Conservation (phyloP, 129 eudicot species). For the Helichrysum umbraculigerum region DNA sequence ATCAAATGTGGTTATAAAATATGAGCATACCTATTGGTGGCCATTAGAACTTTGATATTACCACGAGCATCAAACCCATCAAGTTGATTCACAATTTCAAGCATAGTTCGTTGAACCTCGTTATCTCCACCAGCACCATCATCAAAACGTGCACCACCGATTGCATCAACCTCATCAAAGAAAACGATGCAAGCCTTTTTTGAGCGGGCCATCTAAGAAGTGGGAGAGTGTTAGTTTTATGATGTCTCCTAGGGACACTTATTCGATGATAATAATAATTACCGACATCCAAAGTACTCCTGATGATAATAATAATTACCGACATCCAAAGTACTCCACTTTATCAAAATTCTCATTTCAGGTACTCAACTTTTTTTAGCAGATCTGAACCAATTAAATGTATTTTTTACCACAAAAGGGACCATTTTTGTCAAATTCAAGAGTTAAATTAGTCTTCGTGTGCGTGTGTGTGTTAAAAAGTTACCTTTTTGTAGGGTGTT, state of each 20-base stretch:
- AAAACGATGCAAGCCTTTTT: conserved; percentile 92
- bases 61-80: conserved; percentile 99
- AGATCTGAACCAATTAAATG: neutral
- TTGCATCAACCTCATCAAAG: conserved; percentile 96
- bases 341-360: neutral
- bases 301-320: neutral
- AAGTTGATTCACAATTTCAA: conserved; percentile 96
- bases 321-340: neutral
- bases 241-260: neutral
- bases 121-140: conserved; percentile 97
- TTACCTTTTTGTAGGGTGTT: too few relatives aligned
- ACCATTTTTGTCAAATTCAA: neutral
- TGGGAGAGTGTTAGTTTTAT: conserved; percentile 16
- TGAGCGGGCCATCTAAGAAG: conserved; percentile 91
- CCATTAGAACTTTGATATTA: conserved; percentile 94
- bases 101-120: conserved; percentile 98
- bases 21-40: conserved; percentile 76
- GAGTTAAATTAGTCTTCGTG: neutral
- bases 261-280: neutral
- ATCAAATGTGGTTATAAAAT: neutral
- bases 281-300: neutral
- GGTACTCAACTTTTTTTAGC: neutral
- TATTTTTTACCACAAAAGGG: neutral
- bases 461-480: neutral
- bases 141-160: conserved; percentile 96